phyloP scores from a whole-genome alignment of 306 rosid species.

The Ceratonia siliqua region DNA sequence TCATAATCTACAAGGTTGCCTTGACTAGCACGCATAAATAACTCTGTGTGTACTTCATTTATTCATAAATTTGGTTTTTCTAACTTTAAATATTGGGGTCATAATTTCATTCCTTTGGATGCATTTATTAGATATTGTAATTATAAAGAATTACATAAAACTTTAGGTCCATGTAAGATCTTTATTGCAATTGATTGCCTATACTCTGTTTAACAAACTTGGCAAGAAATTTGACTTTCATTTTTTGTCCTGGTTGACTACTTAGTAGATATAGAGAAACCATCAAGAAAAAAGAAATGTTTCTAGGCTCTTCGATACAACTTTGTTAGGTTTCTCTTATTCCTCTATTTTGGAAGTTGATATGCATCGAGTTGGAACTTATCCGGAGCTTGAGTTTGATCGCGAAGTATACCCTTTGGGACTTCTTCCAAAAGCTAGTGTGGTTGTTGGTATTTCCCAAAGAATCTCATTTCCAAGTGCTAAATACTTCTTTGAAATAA shows the following conservation, averaged over 20 bases:
- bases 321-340: constrained; percentile 22
- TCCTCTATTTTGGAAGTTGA: constrained; percentile 28
- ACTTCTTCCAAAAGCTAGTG: constrained; percentile 97
- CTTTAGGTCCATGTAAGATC: not conserved
- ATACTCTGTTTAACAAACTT: not conserved
- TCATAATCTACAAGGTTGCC: constrained; percentile 24
- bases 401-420: constrained; percentile 97
- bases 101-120: constrained; percentile 9
- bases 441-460: constrained; percentile 93
- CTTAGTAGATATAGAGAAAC: constrained; percentile 19
- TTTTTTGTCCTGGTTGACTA: no score
- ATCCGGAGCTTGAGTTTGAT: constrained; percentile 96
- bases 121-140: constrained; percentile 13
- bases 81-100: constrained; percentile 9
- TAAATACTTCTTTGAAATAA: not conserved
- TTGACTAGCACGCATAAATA: not conserved
- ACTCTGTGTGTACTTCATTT: constrained; percentile 25
- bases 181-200: constrained; percentile 18
- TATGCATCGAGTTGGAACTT: constrained; percentile 33
- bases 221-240: constrained; percentile 5
- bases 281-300: not conserved
- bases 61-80: constrained; percentile 15
- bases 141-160: constrained; percentile 23
- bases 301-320: constrained; percentile 20
- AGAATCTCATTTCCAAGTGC: constrained; percentile 79